Evolutionary conservation across 192 early-diverging fungal genomes (phyloP).

Genomic region (Glomus cerebriforme): DNA sequence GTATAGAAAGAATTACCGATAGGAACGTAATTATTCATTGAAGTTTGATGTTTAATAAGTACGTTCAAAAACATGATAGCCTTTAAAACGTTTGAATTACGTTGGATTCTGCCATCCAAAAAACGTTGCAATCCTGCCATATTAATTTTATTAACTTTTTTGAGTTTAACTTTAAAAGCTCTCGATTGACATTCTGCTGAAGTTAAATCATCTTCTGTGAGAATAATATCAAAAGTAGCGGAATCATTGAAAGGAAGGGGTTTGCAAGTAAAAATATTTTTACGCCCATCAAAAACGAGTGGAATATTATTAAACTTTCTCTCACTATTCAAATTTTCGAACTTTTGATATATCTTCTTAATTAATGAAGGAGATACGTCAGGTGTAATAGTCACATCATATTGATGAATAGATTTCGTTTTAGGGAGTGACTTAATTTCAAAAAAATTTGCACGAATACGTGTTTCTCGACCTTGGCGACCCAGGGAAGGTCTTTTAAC

Average conservation of each 20-base stretch:
- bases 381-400: constrained; percentile 79
- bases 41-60: constrained; percentile 82
- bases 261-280: constrained; percentile 72
- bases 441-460: constrained; percentile 76
- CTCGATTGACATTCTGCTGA: constrained; percentile 46
- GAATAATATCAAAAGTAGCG: constrained; percentile 58
- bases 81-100: constrained; percentile 23
- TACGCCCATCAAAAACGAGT: constrained; percentile 80
- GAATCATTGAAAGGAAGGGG: constrained; percentile 53
- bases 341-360: constrained; percentile 66
- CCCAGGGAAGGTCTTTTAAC: constrained; percentile 51
- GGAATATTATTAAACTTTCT: constrained; percentile 46
- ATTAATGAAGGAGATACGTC: constrained; percentile 79
- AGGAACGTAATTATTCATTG: constrained; percentile 72
- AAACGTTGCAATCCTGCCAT: constrained; percentile 61
- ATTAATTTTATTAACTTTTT: constrained; percentile 65
- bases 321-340: constrained; percentile 53
- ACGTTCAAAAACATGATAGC: constrained; percentile 76
- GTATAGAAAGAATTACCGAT: constrained; percentile 93
- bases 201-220: constrained; percentile 44
- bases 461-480: constrained; percentile 41
- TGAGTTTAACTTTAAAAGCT: constrained; percentile 66
- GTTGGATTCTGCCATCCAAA: constrained; percentile 44
- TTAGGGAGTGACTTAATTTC: constrained; percentile 66
- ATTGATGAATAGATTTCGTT: constrained; percentile 80